Evolutionary conservation across 805 yeast species (phyloP).

Genomic region (Starmerella apis): DNA sequence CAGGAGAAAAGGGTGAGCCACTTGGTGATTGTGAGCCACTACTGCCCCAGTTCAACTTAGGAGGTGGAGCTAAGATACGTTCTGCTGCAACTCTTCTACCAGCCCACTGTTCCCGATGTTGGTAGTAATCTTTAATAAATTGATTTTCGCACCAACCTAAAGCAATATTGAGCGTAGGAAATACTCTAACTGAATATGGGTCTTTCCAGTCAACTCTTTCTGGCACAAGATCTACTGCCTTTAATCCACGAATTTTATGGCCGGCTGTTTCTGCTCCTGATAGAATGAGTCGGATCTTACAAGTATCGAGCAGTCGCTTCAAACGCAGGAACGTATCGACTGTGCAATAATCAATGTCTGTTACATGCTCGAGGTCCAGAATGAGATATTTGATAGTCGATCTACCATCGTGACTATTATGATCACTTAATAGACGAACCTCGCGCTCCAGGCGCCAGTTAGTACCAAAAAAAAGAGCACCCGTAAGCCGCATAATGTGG

Average conservation of each 20-base stretch:
- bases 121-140: slow-evolving; percentile 55
- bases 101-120: slow-evolving; percentile 10
- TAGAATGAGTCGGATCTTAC: slow-evolving; percentile 59
- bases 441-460: slow-evolving; percentile 80
- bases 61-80: slow-evolving; percentile 1
- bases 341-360: slow-evolving; percentile 78
- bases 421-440: slow-evolving; percentile 38
- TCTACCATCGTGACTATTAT: slow-evolving; percentile 44
- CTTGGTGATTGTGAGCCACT: no score
- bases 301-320: slow-evolving; percentile 61
- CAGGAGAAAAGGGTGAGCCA: neutral
- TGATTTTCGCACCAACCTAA: slow-evolving; percentile 96
- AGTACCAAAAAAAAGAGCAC: slow-evolving; percentile 88
- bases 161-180: slow-evolving; percentile 72
- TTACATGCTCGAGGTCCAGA: slow-evolving; percentile 74
- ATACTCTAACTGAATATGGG: slow-evolving; percentile 43
- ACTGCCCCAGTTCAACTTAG: neutral
- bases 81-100: neutral
- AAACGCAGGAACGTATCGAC: slow-evolving; percentile 91
- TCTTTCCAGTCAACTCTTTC: slow-evolving; percentile 32
- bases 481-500: slow-evolving; percentile 74
- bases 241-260: slow-evolving; percentile 55
- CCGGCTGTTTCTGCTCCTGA: slow-evolving; percentile 66
- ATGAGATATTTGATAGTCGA: slow-evolving; percentile 70
- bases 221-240: slow-evolving; percentile 74